phyloP scores from a whole-genome alignment of 2,329 filamentous ascomycete species.

The Ophiosphaerella narmari region DNA sequence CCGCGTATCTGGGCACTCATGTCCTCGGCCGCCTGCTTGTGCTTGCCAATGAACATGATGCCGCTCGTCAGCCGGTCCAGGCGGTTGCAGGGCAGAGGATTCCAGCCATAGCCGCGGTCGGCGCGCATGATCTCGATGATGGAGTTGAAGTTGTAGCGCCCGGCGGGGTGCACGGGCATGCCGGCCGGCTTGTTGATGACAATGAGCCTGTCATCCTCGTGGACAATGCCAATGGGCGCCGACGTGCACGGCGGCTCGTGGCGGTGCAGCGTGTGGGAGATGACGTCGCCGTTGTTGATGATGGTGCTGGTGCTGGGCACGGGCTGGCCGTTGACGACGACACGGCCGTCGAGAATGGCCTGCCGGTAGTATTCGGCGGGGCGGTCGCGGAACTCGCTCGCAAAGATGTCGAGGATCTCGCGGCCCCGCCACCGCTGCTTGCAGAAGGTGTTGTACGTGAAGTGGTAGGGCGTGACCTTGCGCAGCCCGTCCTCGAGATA shows the following conservation, averaged over 20 bases:
- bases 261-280: constrained; percentile 91
- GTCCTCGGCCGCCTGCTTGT: constrained; percentile 75
- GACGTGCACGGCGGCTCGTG: constrained; percentile 93
- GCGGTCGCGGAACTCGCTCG: constrained; percentile 88
- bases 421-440: constrained; percentile 91
- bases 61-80: constrained; percentile 92
- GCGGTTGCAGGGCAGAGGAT: constrained; percentile 81
- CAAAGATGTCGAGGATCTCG: constrained; percentile 82
- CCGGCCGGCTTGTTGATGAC: constrained; percentile 97
- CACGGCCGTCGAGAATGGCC: constrained; percentile 78
- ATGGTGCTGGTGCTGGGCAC: constrained; percentile 69
- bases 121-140: constrained; percentile 91
- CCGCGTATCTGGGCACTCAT: constrained; percentile 77
- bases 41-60: constrained; percentile 97
- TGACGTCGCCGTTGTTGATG: constrained; percentile 85
- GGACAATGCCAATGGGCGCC: constrained; percentile 77
- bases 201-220: constrained; percentile 91
- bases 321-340: constrained; percentile 77
- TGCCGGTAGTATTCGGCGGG: constrained; percentile 80
- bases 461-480: constrained; percentile 84
- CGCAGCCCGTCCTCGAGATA: constrained; percentile 82
- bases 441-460: constrained; percentile 91
- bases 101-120: constrained; percentile 64
- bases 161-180: constrained; percentile 92
- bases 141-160: constrained; percentile 94